Evolutionary conservation across 2,329 filamentous ascomycete species (phyloP).

Genomic region (Microcera coccophila): DNA sequence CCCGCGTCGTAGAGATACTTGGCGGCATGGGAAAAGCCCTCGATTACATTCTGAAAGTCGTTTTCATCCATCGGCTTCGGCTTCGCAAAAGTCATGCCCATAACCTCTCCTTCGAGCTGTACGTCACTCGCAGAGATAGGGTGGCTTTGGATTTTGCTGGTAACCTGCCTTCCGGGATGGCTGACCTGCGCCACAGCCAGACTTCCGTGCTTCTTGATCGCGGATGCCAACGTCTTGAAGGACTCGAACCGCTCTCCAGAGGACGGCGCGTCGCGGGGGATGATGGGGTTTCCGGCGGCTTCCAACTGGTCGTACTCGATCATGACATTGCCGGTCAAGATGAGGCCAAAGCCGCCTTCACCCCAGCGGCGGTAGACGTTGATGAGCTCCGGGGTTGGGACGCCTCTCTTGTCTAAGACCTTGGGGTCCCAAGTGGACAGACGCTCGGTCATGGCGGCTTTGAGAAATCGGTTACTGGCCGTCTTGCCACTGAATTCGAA

Average conservation of each 20-base stretch:
- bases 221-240: constrained; percentile 54
- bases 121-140: constrained; percentile 42
- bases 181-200: constrained; percentile 59
- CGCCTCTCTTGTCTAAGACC: constrained; percentile 45
- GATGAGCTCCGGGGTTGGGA: constrained; percentile 39
- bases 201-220: constrained; percentile 54
- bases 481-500: constrained; percentile 51
- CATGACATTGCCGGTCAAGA: constrained; percentile 63
- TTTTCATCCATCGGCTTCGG: constrained; percentile 50
- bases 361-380: constrained; percentile 60
- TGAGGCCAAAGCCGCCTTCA: constrained; percentile 51
- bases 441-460: constrained; percentile 64
- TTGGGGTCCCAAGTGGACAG: constrained; percentile 58
- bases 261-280: constrained; percentile 49
- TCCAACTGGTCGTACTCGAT: constrained; percentile 58
- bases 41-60: constrained; percentile 56
- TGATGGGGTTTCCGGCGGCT: constrained; percentile 54
- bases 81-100: constrained; percentile 38
- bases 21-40: constrained; percentile 58
- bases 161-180: constrained; percentile 42
- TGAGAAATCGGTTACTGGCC: constrained; percentile 63
- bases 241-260: constrained; percentile 58
- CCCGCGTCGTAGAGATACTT: constrained; percentile 61
- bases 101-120: constrained; percentile 25
- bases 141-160: constrained; percentile 24